Evolutionary conservation across 768 basidiomycete genomes (phyloP).

Genomic region (Cyclocybe cylindracea): DNA sequence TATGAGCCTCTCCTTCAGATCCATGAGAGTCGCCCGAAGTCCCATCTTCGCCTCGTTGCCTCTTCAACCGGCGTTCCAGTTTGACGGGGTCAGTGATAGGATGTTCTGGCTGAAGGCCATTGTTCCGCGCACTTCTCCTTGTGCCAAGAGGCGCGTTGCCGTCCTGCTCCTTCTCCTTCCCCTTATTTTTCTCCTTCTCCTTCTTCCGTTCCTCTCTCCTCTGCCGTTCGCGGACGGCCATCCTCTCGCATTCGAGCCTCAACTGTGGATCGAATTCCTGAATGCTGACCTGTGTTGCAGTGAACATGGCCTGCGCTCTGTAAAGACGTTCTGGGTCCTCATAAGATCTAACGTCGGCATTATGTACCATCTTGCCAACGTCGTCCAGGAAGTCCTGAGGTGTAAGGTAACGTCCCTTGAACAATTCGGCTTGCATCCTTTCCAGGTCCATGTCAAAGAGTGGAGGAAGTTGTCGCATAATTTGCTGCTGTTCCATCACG

Average conservation of each 20-base stretch:
- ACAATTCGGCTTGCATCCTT: constrained; percentile 83
- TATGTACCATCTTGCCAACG: constrained; percentile 78
- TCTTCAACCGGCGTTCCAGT: constrained; percentile 74
- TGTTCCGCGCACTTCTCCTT: constrained; percentile 72
- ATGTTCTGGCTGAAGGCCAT: constrained; percentile 71
- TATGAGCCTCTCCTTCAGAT: constrained; percentile 53
- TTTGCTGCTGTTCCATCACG: constrained; percentile 34
- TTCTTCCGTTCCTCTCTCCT: constrained; percentile 60
- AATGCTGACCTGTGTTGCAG: constrained; percentile 81
- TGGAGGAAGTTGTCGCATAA: constrained; percentile 41
- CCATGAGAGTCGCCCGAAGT: constrained; percentile 48
- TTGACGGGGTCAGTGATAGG: constrained; percentile 73
- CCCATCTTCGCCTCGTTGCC: constrained; percentile 60
- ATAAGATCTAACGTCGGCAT: constrained; percentile 54
- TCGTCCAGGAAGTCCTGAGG: constrained; percentile 87
- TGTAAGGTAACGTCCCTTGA: constrained; percentile 83
- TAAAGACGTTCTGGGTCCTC: constrained; percentile 76
- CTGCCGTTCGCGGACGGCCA: constrained; percentile 76
- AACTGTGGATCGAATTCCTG: constrained; percentile 84
- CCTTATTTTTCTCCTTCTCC: constrained; percentile 43
- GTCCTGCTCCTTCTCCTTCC: constrained; percentile 37
- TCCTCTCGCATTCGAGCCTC: constrained; percentile 81
- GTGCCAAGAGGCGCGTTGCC: constrained; percentile 43
- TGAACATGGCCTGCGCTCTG: constrained; percentile 89
- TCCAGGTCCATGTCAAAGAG: constrained; percentile 92